Conservation (phyloP, 1,284 basidiomycete genomes). For the Rhizopogon parksii region DNA sequence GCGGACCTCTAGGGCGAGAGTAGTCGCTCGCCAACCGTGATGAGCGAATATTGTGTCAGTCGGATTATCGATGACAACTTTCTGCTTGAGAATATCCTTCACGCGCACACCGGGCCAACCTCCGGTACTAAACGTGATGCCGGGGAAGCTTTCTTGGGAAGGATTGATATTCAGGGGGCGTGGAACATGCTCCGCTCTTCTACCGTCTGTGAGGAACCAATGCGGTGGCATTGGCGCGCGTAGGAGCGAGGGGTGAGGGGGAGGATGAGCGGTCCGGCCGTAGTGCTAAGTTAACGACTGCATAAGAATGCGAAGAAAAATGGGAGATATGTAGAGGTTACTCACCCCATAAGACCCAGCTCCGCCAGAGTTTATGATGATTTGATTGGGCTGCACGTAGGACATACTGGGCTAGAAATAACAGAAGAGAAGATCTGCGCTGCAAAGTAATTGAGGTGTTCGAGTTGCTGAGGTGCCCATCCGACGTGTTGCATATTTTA, state of each 20-base stretch:
- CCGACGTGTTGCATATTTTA: not conserved
- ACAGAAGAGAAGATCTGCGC: not conserved
- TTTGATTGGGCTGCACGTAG: constrained; percentile 1
- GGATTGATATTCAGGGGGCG: constrained; percentile 15
- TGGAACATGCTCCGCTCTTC: constrained; percentile 18
- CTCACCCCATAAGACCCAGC: constrained; percentile 7
- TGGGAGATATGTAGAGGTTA: not conserved
- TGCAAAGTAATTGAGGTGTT: not conserved
- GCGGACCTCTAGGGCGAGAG: constrained; percentile 18
- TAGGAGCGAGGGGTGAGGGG: constrained; percentile 18
- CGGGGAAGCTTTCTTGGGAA: constrained; percentile 12
- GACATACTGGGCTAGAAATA: not conserved
- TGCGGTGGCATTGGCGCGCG: constrained; percentile 17
- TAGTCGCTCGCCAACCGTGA: constrained; percentile 19
- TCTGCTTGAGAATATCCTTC: constrained; percentile 14
- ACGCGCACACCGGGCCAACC: constrained; percentile 20
- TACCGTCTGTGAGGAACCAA: constrained; percentile 16
- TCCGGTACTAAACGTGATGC: constrained; percentile 15
- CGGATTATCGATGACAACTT: constrained; percentile 12
- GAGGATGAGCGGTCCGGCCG: constrained; percentile 10
- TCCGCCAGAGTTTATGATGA: constrained; percentile 2
- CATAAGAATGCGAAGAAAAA: not conserved
- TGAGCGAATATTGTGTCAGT: constrained; percentile 16
- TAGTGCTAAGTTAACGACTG: constrained; percentile 15
- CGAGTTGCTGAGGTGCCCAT: constrained; percentile 2